Percentiles rank a stretch among this genome's conserved stretches.
Evolutionary conservation across 176 grass and related monocot species (phyloP).

Genomic region (Cenchrus purpureus): DNA sequence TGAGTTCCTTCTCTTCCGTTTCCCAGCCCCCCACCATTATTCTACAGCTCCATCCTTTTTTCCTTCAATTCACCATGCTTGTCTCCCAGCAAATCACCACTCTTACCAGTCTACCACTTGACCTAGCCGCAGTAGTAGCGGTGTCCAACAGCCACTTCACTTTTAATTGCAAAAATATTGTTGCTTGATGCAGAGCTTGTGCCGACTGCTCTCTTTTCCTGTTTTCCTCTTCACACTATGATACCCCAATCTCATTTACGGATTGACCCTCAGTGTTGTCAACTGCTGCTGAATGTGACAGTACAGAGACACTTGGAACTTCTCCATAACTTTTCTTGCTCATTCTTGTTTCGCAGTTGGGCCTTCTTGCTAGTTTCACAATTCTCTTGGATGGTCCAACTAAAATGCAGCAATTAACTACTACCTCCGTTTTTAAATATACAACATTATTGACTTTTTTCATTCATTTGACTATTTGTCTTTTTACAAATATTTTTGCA

Average conservation of each 20-base stretch:
- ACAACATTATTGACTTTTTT: no score
- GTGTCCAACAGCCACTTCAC: background rate
- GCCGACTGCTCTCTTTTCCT: background rate
- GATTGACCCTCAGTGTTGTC: no score
- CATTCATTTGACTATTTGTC: no score
- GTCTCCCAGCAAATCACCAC: background rate
- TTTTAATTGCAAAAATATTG: background rate
- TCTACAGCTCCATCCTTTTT: background rate
- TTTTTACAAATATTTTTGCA: no score
- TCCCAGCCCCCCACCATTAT: background rate
- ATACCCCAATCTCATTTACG: background rate
- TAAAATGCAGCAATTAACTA: background rate
- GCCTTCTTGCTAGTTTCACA: background rate
- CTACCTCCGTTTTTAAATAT: no score
- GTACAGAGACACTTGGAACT: background rate
- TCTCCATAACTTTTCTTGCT: no score
- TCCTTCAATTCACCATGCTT: background rate
- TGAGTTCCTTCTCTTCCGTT: slow-evolving; percentile 14
- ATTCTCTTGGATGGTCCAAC: background rate
- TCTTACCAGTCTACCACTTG: no score
- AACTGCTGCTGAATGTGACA: background rate
- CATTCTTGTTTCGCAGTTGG: background rate
- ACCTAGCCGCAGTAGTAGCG: background rate
- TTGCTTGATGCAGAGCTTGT: background rate
- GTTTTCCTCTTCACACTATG: background rate